Evolutionary conservation across 1,284 basidiomycete genomes (phyloP), one percentile per base, ranked within the genome.

Genomic region (Tilletia setariae): DNA sequence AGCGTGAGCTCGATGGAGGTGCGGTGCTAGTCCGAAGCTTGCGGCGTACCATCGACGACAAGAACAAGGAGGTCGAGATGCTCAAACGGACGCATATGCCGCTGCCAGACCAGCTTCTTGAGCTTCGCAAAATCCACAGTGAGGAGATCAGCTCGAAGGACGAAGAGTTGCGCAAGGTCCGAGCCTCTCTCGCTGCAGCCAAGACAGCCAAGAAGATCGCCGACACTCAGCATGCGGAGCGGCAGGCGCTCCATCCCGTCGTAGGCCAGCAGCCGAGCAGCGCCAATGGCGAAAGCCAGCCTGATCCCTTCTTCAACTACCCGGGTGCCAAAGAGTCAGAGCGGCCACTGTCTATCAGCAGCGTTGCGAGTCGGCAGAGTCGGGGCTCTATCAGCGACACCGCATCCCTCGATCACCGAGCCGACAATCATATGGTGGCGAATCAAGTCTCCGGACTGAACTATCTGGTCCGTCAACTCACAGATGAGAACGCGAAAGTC

Each of bases 401-500:
- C 21, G 46, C 19, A 4, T 35, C 53, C n/a, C 53, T 25, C 28
- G 53, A 61, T 21, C 32, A 16, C 16, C 56, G 84, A 0, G 75
- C 81, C 2, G 88, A 90, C 80, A 53, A 53, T 53, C 74, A 88
- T n/a, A 87, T 90, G 49, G 72, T 81, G 19, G 75, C 87, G 35
- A 87, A 86, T 70, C 89, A 88, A 84, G 88, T 84, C 74, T 72
- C 85, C 25, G 86, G 88, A 66, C 86, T 87, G 56, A 89, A 90
- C 67, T 76, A 85, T 21, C 92, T 96, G 75, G 88, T 95, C 30
- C 90, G 91, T 16, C 56, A 61, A 77, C 85, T 95, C 56, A 90
- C 91, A 79, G 89, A 90, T 74, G 93, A 95, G 84, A 91, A 89
- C 75, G 82, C 87, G 2, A 84, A 86, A n/a, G 83, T 88, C 9